A percentile compares a stretch with the other conserved stretches of the same genome.
phyloP scores from a whole-genome alignment of 306 rosid species.

The Castanospermum australe region DNA sequence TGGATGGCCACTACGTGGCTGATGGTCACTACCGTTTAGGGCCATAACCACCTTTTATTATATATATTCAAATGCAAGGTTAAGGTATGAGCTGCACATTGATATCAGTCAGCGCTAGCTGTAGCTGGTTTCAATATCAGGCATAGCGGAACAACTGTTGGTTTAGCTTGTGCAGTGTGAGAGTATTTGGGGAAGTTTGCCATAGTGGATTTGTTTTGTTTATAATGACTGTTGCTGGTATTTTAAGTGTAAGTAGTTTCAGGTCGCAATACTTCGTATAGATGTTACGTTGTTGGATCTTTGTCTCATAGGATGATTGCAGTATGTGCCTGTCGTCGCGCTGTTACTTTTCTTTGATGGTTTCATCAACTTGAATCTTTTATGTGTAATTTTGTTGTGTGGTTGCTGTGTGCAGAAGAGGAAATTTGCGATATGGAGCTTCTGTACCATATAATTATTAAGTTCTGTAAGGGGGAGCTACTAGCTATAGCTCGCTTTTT shows the following conservation, averaged over 20 bases:
- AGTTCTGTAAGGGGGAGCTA: background rate
- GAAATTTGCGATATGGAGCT: background rate
- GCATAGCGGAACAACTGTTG: background rate
- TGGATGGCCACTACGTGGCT: constrained; percentile 75
- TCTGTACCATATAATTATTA: constrained; percentile 14
- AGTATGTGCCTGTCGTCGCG: background rate
- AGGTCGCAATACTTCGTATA: background rate
- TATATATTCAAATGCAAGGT: background rate
- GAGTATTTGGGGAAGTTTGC: background rate
- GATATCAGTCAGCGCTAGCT: background rate
- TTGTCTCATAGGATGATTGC: background rate
- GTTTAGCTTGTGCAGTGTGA: background rate
- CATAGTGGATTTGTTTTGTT: background rate
- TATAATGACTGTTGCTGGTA: background rate
- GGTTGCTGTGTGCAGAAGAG: background rate
- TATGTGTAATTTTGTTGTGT: constrained; percentile 29
- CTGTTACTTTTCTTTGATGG: background rate
- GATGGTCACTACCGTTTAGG: constrained; percentile 90
- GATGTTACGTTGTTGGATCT: constrained; percentile 9
- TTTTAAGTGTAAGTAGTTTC: background rate
- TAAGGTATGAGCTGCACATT: background rate
- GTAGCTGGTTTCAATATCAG: background rate
- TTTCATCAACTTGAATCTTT: background rate
- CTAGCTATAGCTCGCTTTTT: background rate
- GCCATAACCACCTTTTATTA: constrained; percentile 36